phyloP scores from a whole-genome alignment of 495 filamentous ascomycete genomes.

The Baudoinia panamericana region DNA sequence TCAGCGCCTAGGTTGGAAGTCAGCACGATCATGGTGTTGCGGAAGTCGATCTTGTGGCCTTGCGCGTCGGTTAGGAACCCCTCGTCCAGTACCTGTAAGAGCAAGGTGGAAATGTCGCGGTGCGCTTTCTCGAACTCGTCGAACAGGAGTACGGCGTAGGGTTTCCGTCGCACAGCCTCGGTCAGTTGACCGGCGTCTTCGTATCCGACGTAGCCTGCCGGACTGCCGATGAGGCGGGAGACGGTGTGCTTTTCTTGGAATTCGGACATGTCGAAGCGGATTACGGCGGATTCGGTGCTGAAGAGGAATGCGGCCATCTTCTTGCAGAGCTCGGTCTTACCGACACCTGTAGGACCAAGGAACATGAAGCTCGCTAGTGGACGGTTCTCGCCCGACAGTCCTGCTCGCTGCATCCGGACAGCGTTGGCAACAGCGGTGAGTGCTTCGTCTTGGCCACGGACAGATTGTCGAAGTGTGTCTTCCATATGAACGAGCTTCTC shows the following conservation, averaged over 20 bases:
- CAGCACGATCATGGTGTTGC: conserved; percentile 89
- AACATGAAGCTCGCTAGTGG: conserved; percentile 95
- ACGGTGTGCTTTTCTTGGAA: conserved; percentile 97
- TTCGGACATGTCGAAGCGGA: conserved; percentile 94
- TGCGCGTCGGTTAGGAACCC: conserved; percentile 92
- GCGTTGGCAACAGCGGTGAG: conserved; percentile 83
- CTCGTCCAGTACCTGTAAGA: conserved; percentile 92
- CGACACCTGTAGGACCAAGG: conserved; percentile 88
- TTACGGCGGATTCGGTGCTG: conserved; percentile 76
- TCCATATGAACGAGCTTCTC: conserved; percentile 94
- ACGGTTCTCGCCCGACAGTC: conserved; percentile 78
- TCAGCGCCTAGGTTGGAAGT: conserved; percentile 85
- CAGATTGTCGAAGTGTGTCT: conserved; percentile 67
- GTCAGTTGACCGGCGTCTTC: conserved; percentile 95
- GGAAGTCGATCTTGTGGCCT: conserved; percentile 91
- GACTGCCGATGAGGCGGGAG: conserved; percentile 79
- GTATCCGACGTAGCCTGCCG: conserved; percentile 90
- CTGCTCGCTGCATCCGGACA: conserved; percentile 85
- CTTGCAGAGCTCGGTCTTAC: conserved; percentile 96
- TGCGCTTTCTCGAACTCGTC: conserved; percentile 98
- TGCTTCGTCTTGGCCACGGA: conserved; percentile 89
- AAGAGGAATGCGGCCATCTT: conserved; percentile 88
- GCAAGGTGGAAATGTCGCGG: conserved; percentile 82
- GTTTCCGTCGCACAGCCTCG: conserved; percentile 87
- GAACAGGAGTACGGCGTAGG: conserved; percentile 87